These are phyloP conservation scores for Rhodotorula mucilaginosa DNA, from an alignment of 1,284 basidiomycete species.

Conservation along the genomic window DNA sequence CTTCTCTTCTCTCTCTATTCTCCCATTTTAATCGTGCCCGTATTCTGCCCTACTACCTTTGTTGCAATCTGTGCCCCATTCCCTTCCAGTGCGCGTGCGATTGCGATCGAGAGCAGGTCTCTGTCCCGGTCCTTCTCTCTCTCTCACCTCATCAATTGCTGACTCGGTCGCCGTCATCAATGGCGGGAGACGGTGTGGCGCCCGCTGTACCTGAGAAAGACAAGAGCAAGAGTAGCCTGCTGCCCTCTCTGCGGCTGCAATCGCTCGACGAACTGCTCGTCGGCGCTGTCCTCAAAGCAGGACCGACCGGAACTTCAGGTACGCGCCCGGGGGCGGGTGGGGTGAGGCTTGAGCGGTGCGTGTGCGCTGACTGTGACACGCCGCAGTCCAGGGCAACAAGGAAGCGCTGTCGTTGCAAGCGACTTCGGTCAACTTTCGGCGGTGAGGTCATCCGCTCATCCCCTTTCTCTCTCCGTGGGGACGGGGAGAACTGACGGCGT, in stretches of 20 bases:
- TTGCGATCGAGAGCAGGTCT: too few species aligned
- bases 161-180: too few species aligned
- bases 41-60: background rate
- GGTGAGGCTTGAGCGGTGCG: too few species aligned
- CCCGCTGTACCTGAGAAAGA: background rate
- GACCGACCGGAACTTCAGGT: slow-evolving; percentile 5
- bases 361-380: background rate
- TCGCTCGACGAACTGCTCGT: slow-evolving; percentile 24
- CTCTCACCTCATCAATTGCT: too few species aligned
- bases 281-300: slow-evolving; percentile 16
- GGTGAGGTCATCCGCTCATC: slow-evolving; percentile 21
- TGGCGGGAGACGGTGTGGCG: background rate
- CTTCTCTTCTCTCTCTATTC: background rate
- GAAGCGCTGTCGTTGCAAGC: slow-evolving; percentile 37
- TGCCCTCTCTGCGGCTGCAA: slow-evolving; percentile 5
- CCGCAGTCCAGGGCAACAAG: slow-evolving; percentile 35
- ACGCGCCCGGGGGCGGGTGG: background rate
- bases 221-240: background rate
- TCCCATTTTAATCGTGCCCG: background rate
- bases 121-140: too few species aligned
- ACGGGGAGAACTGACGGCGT: too few species aligned
- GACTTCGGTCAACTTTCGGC: slow-evolving; percentile 40
- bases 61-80: background rate
- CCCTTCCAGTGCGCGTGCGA: too few species aligned
- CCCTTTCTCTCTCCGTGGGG: background rate